A percentile compares a stretch with the other conserved stretches of the same genome.
These are phyloP conservation scores for Candida schatavii DNA, from an alignment of 805 yeast genomes.

Conservation along the genomic window DNA sequence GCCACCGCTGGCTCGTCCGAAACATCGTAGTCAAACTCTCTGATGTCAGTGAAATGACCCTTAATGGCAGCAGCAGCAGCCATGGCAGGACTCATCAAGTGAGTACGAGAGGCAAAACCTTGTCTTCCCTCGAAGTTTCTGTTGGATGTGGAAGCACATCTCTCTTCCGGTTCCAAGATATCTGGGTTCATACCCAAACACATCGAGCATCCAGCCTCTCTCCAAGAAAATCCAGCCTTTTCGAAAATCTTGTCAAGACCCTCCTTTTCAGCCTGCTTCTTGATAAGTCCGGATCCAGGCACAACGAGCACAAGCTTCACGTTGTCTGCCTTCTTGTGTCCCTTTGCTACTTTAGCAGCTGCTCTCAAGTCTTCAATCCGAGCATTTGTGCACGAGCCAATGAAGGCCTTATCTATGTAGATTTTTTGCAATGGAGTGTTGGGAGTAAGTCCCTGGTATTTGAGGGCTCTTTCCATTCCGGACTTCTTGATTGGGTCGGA, in stretches of 20 bases:
- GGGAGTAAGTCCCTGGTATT: constrained; percentile 88
- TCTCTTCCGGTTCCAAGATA: constrained; percentile 88
- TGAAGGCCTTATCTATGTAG: constrained; percentile 86
- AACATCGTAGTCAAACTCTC: constrained; percentile 67
- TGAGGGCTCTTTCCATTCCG: constrained; percentile 88
- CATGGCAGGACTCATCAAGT: constrained; percentile 98
- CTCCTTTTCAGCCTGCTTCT: constrained; percentile 89
- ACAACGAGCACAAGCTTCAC: constrained; percentile 86
- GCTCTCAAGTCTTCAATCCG: constrained; percentile 96
- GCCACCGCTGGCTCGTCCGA: constrained; percentile 59
- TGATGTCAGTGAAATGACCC: constrained; percentile 88
- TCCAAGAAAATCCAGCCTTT: constrained; percentile 96
- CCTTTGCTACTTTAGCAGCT: constrained; percentile 91
- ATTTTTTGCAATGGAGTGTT: constrained; percentile 77
- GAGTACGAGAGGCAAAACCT: constrained; percentile 95
- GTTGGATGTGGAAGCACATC: constrained; percentile 98
- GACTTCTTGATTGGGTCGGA: constrained; percentile 71
- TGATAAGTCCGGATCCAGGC: constrained; percentile 96
- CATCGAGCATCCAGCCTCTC: constrained; percentile 99
- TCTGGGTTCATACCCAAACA: constrained; percentile 99
- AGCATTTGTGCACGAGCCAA: constrained; percentile 97
- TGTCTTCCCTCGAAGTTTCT: constrained; percentile 99
- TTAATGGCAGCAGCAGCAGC: constrained; percentile 97
- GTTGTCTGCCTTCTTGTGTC: constrained; percentile 78
- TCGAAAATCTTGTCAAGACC: constrained; percentile 89